Evolutionary conservation across 495 filamentous ascomycete species (phyloP).

Genomic region (Daldinia concentrica): DNA sequence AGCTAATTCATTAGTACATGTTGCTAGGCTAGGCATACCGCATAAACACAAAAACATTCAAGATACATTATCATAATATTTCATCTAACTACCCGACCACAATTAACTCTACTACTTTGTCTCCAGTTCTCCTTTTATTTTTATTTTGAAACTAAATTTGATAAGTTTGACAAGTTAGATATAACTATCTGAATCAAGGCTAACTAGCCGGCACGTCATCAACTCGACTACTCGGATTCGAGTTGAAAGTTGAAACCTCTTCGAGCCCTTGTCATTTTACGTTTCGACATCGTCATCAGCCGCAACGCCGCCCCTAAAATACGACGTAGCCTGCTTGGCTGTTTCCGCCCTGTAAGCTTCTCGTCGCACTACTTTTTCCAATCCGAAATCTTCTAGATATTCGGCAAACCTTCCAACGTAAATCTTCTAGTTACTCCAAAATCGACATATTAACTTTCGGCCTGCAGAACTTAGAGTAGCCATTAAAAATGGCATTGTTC

Average conservation of each 20-base stretch:
- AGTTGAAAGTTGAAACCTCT: constrained; percentile 14
- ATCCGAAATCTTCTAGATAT: constrained; percentile 25
- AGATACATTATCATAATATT: constrained; percentile 9
- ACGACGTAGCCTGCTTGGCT: constrained; percentile 39
- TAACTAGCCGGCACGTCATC: not conserved
- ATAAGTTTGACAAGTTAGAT: not conserved
- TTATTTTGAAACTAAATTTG: not conserved
- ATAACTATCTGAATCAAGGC: constrained; percentile 1
- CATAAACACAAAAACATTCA: constrained; percentile 12
- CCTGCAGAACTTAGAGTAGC: constrained; percentile 13
- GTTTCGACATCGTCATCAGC: constrained; percentile 34
- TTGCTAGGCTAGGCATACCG: constrained; percentile 19
- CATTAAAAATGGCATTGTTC: constrained; percentile 41
- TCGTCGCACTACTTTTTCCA: constrained; percentile 8
- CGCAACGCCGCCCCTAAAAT: constrained; percentile 36
- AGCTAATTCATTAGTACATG: constrained; percentile 11
- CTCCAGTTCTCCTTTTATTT: not conserved
- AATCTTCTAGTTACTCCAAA: constrained; percentile 4
- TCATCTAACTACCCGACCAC: not conserved
- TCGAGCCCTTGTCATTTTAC: constrained; percentile 7
- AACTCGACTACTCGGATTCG: not conserved
- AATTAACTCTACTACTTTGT: not conserved
- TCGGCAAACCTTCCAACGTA: constrained; percentile 9
- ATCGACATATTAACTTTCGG: constrained; percentile 18
- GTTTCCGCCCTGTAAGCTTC: constrained; percentile 29